phyloP scores from a whole-genome alignment of 805 yeast genomes.

The Ogataea parapolymorpha region DNA sequence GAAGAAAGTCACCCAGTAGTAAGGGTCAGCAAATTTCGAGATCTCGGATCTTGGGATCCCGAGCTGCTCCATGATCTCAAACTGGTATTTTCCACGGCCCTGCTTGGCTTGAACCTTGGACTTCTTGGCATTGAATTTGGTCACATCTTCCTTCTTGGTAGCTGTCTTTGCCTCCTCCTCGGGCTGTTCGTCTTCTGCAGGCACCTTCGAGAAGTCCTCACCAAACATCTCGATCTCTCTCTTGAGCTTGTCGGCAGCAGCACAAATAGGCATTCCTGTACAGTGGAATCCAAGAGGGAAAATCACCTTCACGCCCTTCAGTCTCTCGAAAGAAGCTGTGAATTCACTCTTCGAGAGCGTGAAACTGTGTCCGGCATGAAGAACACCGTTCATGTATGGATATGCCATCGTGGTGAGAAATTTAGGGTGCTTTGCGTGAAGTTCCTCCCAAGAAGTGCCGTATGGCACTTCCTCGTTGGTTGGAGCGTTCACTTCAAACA shows the following conservation, averaged over 20 bases:
- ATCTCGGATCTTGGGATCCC: constrained; percentile 86
- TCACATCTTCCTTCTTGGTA: constrained; percentile 62
- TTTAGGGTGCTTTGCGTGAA: constrained; percentile 79
- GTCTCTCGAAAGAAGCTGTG: constrained; percentile 89
- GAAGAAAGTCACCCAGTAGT: constrained; percentile 85
- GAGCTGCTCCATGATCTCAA: constrained; percentile 91
- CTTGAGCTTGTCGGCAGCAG: constrained; percentile 91
- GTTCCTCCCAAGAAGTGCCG: constrained; percentile 57
- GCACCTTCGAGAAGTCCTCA: constrained; percentile 64
- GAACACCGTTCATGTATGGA: constrained; percentile 98
- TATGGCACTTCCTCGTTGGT: constrained; percentile 58
- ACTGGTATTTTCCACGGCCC: constrained; percentile 92
- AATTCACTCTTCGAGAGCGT: constrained; percentile 93
- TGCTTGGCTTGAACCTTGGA: constrained; percentile 92
- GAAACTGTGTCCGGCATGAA: constrained; percentile 97
- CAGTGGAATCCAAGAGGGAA: constrained; percentile 98
- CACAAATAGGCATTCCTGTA: constrained; percentile 97
- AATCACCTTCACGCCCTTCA: constrained; percentile 87
- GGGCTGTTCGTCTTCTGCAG: constrained; percentile 47
- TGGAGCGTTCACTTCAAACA: constrained; percentile 89
- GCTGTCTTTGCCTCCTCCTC: constrained; percentile 28
- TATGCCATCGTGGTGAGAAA: constrained; percentile 93
- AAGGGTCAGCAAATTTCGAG: constrained; percentile 85
- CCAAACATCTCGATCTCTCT: constrained; percentile 94
- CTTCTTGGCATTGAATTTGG: constrained; percentile 90